Conservation (phyloP, 192 early-diverging fungal genomes). For the Coemansia sp. region DNA sequence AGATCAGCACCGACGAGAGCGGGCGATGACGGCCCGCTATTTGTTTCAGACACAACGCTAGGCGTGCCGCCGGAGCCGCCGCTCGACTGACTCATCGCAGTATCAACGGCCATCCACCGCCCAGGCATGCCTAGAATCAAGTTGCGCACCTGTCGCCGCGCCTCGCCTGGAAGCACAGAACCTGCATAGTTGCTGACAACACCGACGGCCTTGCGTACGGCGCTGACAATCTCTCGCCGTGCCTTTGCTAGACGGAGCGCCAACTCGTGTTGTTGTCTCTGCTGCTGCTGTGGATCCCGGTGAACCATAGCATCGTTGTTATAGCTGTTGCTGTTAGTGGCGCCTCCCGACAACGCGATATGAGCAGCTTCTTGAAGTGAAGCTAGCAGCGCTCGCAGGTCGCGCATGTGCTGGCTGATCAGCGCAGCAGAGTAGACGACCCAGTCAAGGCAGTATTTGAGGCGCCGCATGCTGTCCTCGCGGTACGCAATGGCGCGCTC, state of each 20-base stretch:
- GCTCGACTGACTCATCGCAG: slow-evolving; percentile 3
- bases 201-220: slow-evolving; percentile 81
- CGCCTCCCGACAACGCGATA: not conserved
- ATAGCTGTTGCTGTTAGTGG: not conserved
- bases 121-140: slow-evolving; percentile 83
- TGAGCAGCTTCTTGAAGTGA: slow-evolving; percentile 33
- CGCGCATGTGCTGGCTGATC: slow-evolving; percentile 65
- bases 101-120: slow-evolving; percentile 58
- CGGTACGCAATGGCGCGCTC: slow-evolving; percentile 73
- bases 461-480: slow-evolving; percentile 83
- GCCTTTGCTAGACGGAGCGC: slow-evolving; percentile 56
- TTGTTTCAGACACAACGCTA: slow-evolving; percentile 18
- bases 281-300: not conserved
- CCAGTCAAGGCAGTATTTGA: slow-evolving; percentile 89
- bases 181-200: slow-evolving; percentile 86
- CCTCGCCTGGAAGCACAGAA: slow-evolving; percentile 77
- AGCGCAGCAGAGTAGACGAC: slow-evolving; percentile 79
- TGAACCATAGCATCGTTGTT: not conserved
- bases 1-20: not conserved
- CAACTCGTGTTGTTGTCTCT: slow-evolving; percentile 15
- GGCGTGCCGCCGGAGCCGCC: slow-evolving; percentile 18
- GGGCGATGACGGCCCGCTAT: not conserved
- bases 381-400: slow-evolving; percentile 59
- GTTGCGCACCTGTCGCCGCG: slow-evolving; percentile 71
- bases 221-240: slow-evolving; percentile 80